Evolutionary conservation across 2,329 filamentous ascomycete species (phyloP).

Genomic region (Dactylellina cionopaga): DNA sequence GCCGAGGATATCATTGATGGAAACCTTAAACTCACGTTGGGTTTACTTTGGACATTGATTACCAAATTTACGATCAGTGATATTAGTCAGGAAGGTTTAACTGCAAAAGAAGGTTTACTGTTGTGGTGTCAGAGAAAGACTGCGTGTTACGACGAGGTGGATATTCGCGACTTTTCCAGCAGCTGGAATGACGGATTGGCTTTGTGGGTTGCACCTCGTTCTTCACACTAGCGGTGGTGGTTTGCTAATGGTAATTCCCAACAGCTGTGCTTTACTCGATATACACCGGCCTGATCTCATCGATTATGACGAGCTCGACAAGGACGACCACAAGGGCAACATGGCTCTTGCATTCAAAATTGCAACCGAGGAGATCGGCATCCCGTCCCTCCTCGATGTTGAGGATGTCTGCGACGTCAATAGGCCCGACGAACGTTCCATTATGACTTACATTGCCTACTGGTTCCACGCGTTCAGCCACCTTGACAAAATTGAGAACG

Average conservation of each 20-base stretch:
- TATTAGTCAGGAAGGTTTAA: conserved; percentile 92
- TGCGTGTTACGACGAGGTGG: conserved; percentile 95
- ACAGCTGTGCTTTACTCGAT: conserved; percentile 84
- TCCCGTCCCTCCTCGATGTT: conserved; percentile 92
- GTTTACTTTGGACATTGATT: conserved; percentile 98
- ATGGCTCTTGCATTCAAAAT: conserved; percentile 99
- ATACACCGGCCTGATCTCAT: conserved; percentile 97
- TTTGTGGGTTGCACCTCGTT: conserved; percentile 66
- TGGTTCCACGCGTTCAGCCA: conserved; percentile 99
- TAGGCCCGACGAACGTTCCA: conserved; percentile 91
- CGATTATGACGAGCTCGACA: conserved; percentile 94
- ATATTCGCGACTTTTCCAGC: conserved; percentile 90
- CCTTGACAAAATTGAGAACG: conserved; percentile 98
- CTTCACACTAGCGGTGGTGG: neutral
- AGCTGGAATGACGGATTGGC: conserved; percentile 98
- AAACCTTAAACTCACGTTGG: conserved; percentile 95
- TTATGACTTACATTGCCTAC: conserved; percentile 99
- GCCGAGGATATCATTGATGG: conserved; percentile 98
- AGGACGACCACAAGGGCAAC: conserved; percentile 91
- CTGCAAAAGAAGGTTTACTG: conserved; percentile 92
- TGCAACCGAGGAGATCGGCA: conserved; percentile 93
- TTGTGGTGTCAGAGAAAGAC: conserved; percentile 99
- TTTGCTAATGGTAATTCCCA: neutral
- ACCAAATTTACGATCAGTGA: conserved; percentile 97
- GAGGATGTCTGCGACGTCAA: conserved; percentile 97